Conservation (phyloP, 352 stramenopile species). For the Pythium brassicae region DNA sequence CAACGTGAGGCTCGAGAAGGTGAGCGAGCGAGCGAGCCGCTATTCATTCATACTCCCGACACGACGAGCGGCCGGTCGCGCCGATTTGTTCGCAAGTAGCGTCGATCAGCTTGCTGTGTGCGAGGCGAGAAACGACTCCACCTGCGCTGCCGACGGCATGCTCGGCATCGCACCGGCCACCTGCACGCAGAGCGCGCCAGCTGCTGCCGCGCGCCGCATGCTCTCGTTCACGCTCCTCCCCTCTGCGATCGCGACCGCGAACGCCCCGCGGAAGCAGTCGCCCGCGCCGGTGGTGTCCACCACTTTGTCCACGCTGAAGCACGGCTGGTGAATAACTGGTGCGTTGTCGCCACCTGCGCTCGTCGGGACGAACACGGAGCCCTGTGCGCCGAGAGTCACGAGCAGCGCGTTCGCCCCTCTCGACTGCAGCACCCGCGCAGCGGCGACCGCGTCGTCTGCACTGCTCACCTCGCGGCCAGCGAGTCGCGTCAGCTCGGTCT, state of each 20-base stretch:
- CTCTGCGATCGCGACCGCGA: slow-evolving; percentile 57
- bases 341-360: slow-evolving; percentile 8
- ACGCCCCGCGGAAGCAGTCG: slow-evolving; percentile 72
- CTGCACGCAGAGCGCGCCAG: slow-evolving; percentile 67
- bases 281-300: slow-evolving; percentile 78
- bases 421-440: slow-evolving; percentile 42
- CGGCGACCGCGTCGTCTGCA: slow-evolving; percentile 43
- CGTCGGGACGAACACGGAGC: slow-evolving; percentile 57
- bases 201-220: slow-evolving; percentile 50
- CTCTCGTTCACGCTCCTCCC: slow-evolving; percentile 39
- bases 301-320: slow-evolving; percentile 52
- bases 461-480: slow-evolving; percentile 31
- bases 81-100: not conserved
- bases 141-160: slow-evolving; percentile 43
- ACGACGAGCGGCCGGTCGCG: too few species aligned
- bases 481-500: slow-evolving; percentile 66
- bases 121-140: slow-evolving; percentile 24
- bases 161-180: slow-evolving; percentile 57
- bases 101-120: not conserved
- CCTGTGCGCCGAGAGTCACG: slow-evolving; percentile 61
- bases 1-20: slow-evolving; percentile 11
- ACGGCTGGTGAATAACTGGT: slow-evolving; percentile 36
- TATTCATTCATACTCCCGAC: too few species aligned
- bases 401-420: slow-evolving; percentile 53
- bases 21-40: too few species aligned